These are phyloP conservation scores for Solanum chmielewskii DNA, from an alignment of 257 asterid genomes.

Conservation along the genomic window DNA sequence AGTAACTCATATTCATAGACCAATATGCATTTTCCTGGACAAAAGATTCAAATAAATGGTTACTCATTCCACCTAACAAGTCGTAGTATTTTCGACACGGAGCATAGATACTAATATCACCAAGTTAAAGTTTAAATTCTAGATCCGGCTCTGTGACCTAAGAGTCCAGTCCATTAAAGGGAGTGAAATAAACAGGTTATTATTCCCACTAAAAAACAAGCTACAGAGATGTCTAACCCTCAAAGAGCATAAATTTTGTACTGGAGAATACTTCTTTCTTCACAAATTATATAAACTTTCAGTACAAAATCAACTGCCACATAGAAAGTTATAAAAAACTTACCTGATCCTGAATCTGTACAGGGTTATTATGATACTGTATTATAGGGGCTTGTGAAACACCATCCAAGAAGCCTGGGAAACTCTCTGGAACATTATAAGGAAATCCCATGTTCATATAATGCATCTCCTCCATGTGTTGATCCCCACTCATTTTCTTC, in stretches of 20 bases:
- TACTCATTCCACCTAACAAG: background rate
- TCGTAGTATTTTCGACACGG: background rate
- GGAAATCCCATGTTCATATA: slow-evolving; percentile 43
- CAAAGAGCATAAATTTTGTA: background rate
- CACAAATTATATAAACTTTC: background rate
- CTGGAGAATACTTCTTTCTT: background rate
- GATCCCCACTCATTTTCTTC: slow-evolving; percentile 45
- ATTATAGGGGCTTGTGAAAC: slow-evolving; percentile 30
- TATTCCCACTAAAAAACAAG: background rate
- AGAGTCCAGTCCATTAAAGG: background rate
- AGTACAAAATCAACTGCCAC: background rate
- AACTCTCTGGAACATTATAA: slow-evolving; percentile 43
- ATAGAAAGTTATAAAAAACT: background rate
- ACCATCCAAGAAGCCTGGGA: slow-evolving; percentile 36
- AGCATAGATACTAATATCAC: background rate
- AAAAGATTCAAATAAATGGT: slow-evolving; percentile 2
- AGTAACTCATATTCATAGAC: slow-evolving; percentile 65
- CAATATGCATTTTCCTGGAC: slow-evolving; percentile 65
- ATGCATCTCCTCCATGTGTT: slow-evolving; percentile 41
- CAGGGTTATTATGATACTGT: slow-evolving; percentile 37
- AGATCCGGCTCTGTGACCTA: background rate
- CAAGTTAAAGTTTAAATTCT: background rate
- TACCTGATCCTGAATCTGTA: slow-evolving; percentile 51
- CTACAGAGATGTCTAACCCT: background rate
- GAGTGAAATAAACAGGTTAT: background rate